These are phyloP conservation scores for Selaginella tamariscina DNA, from an alignment of 75 land plant species.

Conservation along the genomic window DNA sequence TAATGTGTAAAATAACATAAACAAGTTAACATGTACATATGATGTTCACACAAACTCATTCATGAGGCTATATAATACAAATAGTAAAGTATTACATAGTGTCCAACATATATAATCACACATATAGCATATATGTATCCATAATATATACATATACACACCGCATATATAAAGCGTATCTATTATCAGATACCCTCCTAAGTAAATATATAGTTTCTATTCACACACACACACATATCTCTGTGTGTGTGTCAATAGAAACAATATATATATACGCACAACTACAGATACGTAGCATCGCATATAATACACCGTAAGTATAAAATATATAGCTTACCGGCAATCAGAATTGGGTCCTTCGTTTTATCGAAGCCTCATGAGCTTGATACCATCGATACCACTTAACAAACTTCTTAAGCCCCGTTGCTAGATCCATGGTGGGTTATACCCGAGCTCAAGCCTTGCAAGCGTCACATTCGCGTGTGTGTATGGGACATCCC, in stretches of 20 bases:
- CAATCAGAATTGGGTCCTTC: background rate
- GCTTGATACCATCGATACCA: slow-evolving; percentile 61
- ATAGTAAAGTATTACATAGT: no score
- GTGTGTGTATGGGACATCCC: slow-evolving; percentile 75
- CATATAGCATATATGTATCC: no score
- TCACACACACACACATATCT: background rate
- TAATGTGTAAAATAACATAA: no score
- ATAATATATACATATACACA: no score
- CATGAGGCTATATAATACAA: no score
- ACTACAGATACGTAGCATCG: background rate
- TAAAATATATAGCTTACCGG: background rate
- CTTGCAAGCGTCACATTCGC: slow-evolving; percentile 62
- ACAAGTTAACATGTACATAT: no score
- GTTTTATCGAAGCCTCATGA: background rate
- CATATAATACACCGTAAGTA: background rate
- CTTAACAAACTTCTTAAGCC: slow-evolving; percentile 59
- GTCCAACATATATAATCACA: no score
- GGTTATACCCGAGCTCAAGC: slow-evolving; percentile 44
- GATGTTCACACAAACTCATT: no score
- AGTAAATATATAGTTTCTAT: background rate
- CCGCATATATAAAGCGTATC: no score
- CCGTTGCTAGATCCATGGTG: slow-evolving; percentile 54
- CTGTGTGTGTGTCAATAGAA: no score
- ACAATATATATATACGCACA: no score
- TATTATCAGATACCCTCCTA: no score